A percentile compares a stretch with the other conserved stretches of the same genome.
phyloP scores from a whole-genome alignment of 1,284 basidiomycete genomes.

The Cystobasidium slooffiae region DNA sequence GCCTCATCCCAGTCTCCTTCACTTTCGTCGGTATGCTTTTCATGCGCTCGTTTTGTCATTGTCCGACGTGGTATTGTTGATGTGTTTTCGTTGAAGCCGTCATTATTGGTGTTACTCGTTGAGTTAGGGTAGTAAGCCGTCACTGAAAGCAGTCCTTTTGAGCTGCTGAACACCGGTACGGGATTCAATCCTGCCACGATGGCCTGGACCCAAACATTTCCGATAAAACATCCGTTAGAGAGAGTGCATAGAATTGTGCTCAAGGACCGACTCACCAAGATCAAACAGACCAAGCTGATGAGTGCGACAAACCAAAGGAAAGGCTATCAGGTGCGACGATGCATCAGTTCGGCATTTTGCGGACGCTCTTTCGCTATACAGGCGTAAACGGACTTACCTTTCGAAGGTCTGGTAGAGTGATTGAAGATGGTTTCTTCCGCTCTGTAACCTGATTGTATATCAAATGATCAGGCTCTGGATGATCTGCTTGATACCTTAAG shows the following conservation, averaged over 20 bases:
- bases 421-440: not conserved
- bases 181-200: constrained; percentile 15
- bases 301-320: constrained; percentile 16
- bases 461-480: not conserved
- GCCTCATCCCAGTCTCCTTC: constrained; percentile 22
- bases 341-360: not conserved
- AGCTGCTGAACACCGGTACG: constrained; percentile 16
- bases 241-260: not conserved
- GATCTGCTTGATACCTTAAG: not conserved
- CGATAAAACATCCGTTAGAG: too few species aligned
- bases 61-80: not conserved
- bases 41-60: not conserved
- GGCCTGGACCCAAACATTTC: not conserved
- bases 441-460: constrained; percentile 7
- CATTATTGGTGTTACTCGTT: not conserved
- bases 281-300: not conserved
- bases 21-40: not conserved
- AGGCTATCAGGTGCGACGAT: not conserved
- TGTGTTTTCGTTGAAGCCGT: not conserved
- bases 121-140: constrained; percentile 14
- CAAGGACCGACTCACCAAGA: not conserved
- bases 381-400: too few species aligned
- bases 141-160: constrained; percentile 6
- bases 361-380: too few species aligned
- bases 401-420: constrained; percentile 11